phyloP scores from a whole-genome alignment of 257 asterid genomes.

The Ligustrum vulgare region DNA sequence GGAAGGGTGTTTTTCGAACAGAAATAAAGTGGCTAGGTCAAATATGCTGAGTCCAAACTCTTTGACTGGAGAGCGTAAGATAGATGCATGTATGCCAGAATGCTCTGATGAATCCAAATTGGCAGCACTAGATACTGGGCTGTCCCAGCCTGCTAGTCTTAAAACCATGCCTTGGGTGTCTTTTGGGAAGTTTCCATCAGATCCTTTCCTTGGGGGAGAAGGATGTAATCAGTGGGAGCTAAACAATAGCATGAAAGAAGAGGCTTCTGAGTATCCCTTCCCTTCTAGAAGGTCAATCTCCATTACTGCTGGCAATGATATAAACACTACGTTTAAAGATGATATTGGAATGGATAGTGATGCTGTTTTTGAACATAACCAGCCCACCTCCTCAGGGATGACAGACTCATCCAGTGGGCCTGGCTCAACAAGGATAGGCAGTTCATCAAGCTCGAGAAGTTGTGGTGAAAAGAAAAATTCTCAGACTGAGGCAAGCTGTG shows the following conservation, averaged over 20 bases:
- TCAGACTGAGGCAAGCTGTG: constrained; percentile 31
- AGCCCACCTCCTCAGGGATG: constrained; percentile 57
- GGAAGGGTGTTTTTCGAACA: constrained; percentile 46
- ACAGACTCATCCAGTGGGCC: constrained; percentile 65
- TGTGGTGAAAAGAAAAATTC: constrained; percentile 32
- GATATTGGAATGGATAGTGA: constrained; percentile 29
- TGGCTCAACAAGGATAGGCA: constrained; percentile 47
- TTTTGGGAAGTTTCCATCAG: constrained; percentile 33
- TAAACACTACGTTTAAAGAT: constrained; percentile 23
- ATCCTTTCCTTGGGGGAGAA: constrained; percentile 30
- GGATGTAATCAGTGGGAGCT: constrained; percentile 19
- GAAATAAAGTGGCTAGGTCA: constrained; percentile 23
- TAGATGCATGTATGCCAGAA: constrained; percentile 16
- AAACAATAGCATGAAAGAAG: constrained; percentile 19
- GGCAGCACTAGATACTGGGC: constrained; percentile 35
- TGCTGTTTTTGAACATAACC: constrained; percentile 43
- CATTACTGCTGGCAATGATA: constrained; percentile 30
- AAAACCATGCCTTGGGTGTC: constrained; percentile 31
- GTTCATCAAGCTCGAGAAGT: constrained; percentile 62
- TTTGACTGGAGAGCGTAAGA: constrained; percentile 17
- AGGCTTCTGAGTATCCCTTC: constrained; percentile 30
- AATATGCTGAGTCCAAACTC: constrained; percentile 8
- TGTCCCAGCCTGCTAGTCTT: constrained; percentile 30
- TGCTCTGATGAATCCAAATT: constrained; percentile 25
- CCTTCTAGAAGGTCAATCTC: constrained; percentile 37